Base-by-base conservation (phyloP, 2,329 filamentous ascomycete genomes). In the Phialemoniopsis sp. region DNA sequence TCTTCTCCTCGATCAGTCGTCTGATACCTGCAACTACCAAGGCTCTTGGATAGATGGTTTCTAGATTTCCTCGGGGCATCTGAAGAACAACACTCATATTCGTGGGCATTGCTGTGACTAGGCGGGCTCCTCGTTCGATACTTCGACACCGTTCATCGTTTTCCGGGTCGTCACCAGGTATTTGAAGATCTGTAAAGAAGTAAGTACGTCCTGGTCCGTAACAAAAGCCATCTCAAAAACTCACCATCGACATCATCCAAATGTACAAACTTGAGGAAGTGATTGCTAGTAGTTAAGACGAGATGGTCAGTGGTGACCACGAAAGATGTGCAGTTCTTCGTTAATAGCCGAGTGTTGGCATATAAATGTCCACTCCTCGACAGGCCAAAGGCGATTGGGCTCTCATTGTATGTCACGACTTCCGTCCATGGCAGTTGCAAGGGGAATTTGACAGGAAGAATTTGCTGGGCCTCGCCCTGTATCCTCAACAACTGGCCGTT, bases 21-120 rank as follows among this genome's bases (percentile, higher is more conserved):
- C 93, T 80, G 40, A 98, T 94, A 18, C 89, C 90, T 3, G 89
- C 89, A 36, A 98, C 72, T 1, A 98, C 91, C 64, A 98, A 83
- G 13, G 91, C 91, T 43, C 93, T 78, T 13, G 93, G 93, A 55
- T 84, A 97, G 36, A 97, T 90, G 0, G 91, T 97, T 63, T 98
- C 93, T 2, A 97, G 67, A 50, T 98, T 98, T 15, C 93, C 93
- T 53, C 93, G 78, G 2, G 93, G 93, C 87, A 96, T 96, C 59
- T 98, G 93, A 4, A 98, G 70, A 1, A 95, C 79, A 8, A 98
- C 70, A 38, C 82, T 86, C 64, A 95, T 93, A 31, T 81, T 85
- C 4, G 88, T 87, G 2, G 93, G 91, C 62, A 95, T 90, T 19
- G 89, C 89, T 1, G 88, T 93, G 16, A 98, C 82, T 13, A 98